Evolutionary conservation across 2,329 filamentous ascomycete genomes (phyloP).

Genomic region (Botrytis elliptica): DNA sequence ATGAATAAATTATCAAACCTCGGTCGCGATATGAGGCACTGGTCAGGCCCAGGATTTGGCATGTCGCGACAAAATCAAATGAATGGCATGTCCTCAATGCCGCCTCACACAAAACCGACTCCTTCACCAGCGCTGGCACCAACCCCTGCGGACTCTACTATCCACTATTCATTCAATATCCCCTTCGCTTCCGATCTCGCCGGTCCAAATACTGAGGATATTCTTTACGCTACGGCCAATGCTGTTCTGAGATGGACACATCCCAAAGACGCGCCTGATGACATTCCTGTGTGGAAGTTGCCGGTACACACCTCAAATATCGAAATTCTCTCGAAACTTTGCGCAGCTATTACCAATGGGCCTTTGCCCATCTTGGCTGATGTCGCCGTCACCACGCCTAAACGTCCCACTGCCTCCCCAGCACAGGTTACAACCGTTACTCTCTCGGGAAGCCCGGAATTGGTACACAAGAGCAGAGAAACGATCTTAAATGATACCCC

Average conservation of each 20-base stretch:
- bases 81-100: conserved; percentile 46
- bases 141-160: conserved; percentile 69
- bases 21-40: conserved; percentile 68
- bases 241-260: conserved; percentile 93
- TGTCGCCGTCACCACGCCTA: conserved; percentile 79
- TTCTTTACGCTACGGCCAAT: conserved; percentile 85
- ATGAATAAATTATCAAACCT: conserved; percentile 73
- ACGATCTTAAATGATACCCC: conserved; percentile 89
- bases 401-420: conserved; percentile 51
- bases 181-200: conserved; percentile 91
- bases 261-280: conserved; percentile 80
- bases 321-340: conserved; percentile 73
- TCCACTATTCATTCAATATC: conserved; percentile 96
- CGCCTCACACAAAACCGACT: conserved; percentile 55
- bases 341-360: conserved; percentile 74
- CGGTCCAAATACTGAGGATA: conserved; percentile 90
- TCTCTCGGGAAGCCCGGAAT: conserved; percentile 81
- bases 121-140: conserved; percentile 61
- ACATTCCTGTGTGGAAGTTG: conserved; percentile 80
- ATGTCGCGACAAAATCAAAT: conserved; percentile 52
- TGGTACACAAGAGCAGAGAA: conserved; percentile 86
- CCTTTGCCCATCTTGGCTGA: conserved; percentile 75
- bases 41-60: conserved; percentile 63
- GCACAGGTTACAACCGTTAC: conserved; percentile 81
- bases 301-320: conserved; percentile 91